Evolutionary conservation across 129 eudicot genomes (phyloP).

Genomic region (Flaveria sonorensis): DNA sequence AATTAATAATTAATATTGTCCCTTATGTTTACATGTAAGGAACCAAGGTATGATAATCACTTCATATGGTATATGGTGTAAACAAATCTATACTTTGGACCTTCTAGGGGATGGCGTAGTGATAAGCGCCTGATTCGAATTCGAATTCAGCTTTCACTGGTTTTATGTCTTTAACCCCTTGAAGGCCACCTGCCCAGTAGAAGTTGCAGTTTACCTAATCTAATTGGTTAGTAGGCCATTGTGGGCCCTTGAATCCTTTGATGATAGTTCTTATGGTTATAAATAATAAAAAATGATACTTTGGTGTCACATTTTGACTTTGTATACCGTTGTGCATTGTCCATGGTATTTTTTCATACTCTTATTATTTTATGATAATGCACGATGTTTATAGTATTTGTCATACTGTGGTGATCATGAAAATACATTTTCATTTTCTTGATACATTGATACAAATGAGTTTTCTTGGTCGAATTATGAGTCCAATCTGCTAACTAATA

Average conservation of each 20-base stretch:
- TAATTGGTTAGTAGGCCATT: not conserved
- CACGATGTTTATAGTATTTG: too few relatives aligned
- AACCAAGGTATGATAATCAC: not conserved
- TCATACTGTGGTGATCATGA: not conserved
- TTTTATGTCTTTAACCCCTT: not conserved
- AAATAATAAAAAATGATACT: not conserved
- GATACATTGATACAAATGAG: constrained; percentile 19
- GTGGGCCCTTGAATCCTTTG: not conserved
- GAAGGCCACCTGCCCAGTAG: not conserved
- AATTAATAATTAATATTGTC: too few relatives aligned
- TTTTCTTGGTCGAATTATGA: not conserved
- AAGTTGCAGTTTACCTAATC: not conserved
- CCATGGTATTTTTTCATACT: not conserved
- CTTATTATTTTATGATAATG: too few relatives aligned
- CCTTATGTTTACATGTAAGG: not conserved
- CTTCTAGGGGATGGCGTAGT: too few relatives aligned
- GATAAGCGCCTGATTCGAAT: too few relatives aligned
- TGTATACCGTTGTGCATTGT: not conserved
- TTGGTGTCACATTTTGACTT: not conserved
- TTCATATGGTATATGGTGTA: not conserved
- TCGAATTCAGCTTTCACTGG: not conserved
- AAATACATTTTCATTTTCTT: not conserved
- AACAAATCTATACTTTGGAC: not conserved
- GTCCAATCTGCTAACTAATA: constrained; percentile 1
- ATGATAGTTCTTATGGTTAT: not conserved